Percentiles rank a stretch among this genome's conserved stretches.
These are phyloP conservation scores for Echeveria elegans DNA, from an alignment of 164 flowering plant species.

Conservation along the genomic window DNA sequence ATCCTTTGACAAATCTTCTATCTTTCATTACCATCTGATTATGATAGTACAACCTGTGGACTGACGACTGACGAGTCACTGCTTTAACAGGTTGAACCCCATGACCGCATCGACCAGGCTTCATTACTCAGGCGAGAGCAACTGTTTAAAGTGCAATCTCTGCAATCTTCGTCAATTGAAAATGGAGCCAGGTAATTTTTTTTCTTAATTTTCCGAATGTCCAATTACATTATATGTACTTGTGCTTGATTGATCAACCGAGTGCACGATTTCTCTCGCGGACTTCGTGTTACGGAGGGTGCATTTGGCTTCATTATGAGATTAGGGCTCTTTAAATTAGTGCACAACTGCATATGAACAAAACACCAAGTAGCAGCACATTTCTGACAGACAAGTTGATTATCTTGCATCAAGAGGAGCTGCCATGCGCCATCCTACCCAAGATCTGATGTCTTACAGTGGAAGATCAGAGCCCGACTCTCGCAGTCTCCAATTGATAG, in stretches of 20 bases:
- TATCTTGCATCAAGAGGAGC: slow-evolving; percentile 79
- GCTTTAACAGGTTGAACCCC: slow-evolving; percentile 41
- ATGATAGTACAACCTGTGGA: neutral
- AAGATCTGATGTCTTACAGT: slow-evolving; percentile 62
- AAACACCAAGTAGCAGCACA: slow-evolving; percentile 63
- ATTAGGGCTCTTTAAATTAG: slow-evolving; percentile 15
- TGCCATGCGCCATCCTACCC: slow-evolving; percentile 53
- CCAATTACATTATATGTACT: neutral
- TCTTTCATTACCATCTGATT: neutral
- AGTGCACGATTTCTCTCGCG: slow-evolving; percentile 11
- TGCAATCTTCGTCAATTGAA: slow-evolving; percentile 64
- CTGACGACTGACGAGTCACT: slow-evolving; percentile 4
- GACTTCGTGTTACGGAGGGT: neutral
- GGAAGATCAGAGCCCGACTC: slow-evolving; percentile 74
- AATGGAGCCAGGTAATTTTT: slow-evolving; percentile 65
- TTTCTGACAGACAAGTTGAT: slow-evolving; percentile 98
- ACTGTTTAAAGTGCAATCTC: slow-evolving; percentile 51
- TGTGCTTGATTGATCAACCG: neutral
- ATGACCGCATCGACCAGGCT: slow-evolving; percentile 70
- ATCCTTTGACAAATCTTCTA: neutral
- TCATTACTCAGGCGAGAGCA: slow-evolving; percentile 71
- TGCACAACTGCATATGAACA: slow-evolving; percentile 24
- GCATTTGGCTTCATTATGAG: slow-evolving; percentile 3
- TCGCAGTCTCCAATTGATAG: slow-evolving; percentile 41
- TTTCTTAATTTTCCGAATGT: neutral